Evolutionary conservation across 768 basidiomycete species (phyloP), one percentile per base, ranked within the genome.

Genomic region (Xanthoconium stramineum): DNA sequence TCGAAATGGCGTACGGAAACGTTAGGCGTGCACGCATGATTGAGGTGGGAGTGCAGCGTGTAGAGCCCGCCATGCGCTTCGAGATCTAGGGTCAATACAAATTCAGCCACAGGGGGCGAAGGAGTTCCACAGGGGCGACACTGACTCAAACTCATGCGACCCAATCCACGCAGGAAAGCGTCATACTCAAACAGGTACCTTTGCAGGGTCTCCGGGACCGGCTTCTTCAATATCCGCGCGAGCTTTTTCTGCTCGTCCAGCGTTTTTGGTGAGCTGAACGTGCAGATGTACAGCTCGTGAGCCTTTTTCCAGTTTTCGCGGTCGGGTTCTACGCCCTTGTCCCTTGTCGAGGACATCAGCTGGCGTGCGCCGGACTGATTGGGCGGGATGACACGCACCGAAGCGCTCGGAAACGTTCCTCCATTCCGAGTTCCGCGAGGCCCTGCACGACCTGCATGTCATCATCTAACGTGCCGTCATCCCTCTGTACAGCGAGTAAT

Each of bases 51-150:
- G 68, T 95, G 92, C 6, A 94, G 79, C 20, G 80, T 81, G 72
- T 94, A 96, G 11, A 96, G 75, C 3, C 92, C 93, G 3, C 91
- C 92, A 52, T 94, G 90, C 2, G 87, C 83, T 72, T 94, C 93
- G 49, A 94, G 75, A 65, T 94, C 88, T 88, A 50, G 14, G 8
- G 11, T 29, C 40, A 24, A 24, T 24, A 42, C 15, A 39, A 38
- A 40, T 45, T 54, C 36, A 52, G 49, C 42, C 47, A 45, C 37
- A 52, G n/a, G 55, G 53, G 37, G 35, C 20, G 10, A 9, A 10
- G 40, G 36, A 12, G 19, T 9, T 5, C 2, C 45, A 35, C 32
- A 55, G 58, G 7, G 14, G 20, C 13, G 4, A n/a, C 20, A 79
- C 86, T 59, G 55, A 90, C 91, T 94, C 28, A 94, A 79, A 57